Evolutionary conservation across 2,329 filamentous ascomycete genomes (phyloP).

Genomic region (Cylindrodendrum hubeiense): DNA sequence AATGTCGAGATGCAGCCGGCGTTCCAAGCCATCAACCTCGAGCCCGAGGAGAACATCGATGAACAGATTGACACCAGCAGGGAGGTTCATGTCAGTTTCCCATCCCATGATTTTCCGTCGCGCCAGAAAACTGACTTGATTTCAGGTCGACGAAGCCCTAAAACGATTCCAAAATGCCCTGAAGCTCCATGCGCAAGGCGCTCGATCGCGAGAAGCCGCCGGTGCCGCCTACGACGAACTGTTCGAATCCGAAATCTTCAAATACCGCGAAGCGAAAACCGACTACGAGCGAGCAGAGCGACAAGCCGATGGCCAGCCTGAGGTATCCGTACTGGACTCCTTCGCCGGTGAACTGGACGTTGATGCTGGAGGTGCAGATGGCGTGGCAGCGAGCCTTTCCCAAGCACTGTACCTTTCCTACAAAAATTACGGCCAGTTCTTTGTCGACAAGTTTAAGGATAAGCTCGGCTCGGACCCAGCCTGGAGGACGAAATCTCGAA

Average conservation of each 20-base stretch:
- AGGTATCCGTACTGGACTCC: conserved; percentile 55
- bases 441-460: conserved; percentile 73
- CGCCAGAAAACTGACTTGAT: conserved; percentile 10
- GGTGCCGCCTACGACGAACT: conserved; percentile 84
- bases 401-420: conserved; percentile 94
- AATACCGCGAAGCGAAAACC: conserved; percentile 86
- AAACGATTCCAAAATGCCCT: conserved; percentile 94
- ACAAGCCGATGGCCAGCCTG: conserved; percentile 63
- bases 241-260: conserved; percentile 94
- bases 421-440: conserved; percentile 95
- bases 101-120: neutral
- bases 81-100: conserved; percentile 78
- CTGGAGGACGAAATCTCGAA: conserved; percentile 51
- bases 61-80: conserved; percentile 96
- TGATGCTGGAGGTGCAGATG: conserved; percentile 75
- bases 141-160: conserved; percentile 89
- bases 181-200: conserved; percentile 91
- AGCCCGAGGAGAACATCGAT: conserved; percentile 89
- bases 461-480: conserved; percentile 61
- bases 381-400: conserved; percentile 82
- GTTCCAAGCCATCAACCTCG: conserved; percentile 93
- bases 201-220: conserved; percentile 80
- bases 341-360: conserved; percentile 66
- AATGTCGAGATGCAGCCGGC: conserved; percentile 60
- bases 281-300: conserved; percentile 82